phyloP scores from a whole-genome alignment of 768 basidiomycete genomes.

The Suillus subluteus region DNA sequence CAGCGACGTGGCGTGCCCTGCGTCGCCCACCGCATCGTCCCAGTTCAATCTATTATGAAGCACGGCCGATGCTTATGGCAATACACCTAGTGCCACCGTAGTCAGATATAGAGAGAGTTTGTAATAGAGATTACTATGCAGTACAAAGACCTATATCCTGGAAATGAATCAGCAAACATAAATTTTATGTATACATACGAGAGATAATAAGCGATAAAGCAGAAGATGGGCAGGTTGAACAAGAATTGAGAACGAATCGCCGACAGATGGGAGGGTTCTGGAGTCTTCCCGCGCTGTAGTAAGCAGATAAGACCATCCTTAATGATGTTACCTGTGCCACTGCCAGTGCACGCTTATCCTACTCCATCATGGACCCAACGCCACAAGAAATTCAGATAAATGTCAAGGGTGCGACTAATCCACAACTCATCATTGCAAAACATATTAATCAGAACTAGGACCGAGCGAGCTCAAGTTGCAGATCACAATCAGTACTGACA shows the following conservation, averaged over 20 bases:
- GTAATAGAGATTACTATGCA: not conserved
- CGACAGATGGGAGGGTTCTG: not conserved
- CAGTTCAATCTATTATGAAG: not conserved
- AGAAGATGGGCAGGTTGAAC: not conserved
- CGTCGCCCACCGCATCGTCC: not conserved
- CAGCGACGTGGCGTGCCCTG: not conserved
- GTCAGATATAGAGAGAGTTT: not conserved
- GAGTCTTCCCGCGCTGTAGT: constrained; percentile 3
- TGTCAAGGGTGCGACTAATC: constrained; percentile 57
- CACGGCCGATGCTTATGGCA: not conserved
- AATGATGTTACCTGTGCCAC: constrained; percentile 2
- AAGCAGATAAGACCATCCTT: not conserved
- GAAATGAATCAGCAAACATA: not conserved
- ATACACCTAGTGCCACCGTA: not conserved
- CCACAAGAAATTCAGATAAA: constrained; percentile 63
- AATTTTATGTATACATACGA: not conserved
- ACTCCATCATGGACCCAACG: constrained; percentile 50
- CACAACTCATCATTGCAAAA: not conserved
- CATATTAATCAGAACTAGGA: constrained; percentile 44
- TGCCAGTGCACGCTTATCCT: constrained; percentile 9
- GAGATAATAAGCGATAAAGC: not conserved
- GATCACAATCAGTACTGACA: constrained; percentile 77
- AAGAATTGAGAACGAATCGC: not conserved
- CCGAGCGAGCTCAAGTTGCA: constrained; percentile 93
- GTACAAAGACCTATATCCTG: not conserved